Evolutionary conservation across 768 basidiomycete species (phyloP).

Genomic region (Amanita polypyramis): DNA sequence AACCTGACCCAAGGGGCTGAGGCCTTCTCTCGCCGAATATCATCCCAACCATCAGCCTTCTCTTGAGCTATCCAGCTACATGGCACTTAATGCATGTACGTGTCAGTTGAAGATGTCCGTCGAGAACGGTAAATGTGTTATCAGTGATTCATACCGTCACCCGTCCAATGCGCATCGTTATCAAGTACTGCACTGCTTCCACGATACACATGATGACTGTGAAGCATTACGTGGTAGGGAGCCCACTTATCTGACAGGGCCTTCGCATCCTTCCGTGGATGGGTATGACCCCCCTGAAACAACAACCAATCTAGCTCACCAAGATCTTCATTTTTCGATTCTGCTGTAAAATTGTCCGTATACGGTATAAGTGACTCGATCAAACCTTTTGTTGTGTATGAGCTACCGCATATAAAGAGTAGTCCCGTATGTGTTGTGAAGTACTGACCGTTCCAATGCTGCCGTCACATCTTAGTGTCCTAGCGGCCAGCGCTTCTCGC

Average conservation of each 20-base stretch:
- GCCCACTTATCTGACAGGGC: neutral
- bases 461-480: constrained; percentile 52
- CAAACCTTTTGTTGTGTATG: constrained; percentile 5
- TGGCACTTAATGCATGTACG: too few species aligned
- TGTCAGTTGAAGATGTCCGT: too few species aligned
- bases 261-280: neutral
- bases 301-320: neutral
- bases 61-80: too few species aligned
- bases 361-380: constrained; percentile 13
- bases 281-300: neutral
- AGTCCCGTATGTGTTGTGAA: neutral
- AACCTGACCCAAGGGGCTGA: neutral
- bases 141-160: constrained; percentile 3
- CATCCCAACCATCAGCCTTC: neutral
- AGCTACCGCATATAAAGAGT: neutral
- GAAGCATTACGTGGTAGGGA: neutral
- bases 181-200: neutral
- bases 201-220: neutral
- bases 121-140: constrained; percentile 1
- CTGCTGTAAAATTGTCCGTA: constrained; percentile 14
- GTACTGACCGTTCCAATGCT: constrained; percentile 22
- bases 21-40: neutral
- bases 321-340: constrained; percentile 10
- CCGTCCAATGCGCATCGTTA: neutral
- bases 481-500: constrained; percentile 41